Base-by-base conservation (phyloP, 495 filamentous ascomycete genomes). In the Podospora pseudopauciseta region DNA sequence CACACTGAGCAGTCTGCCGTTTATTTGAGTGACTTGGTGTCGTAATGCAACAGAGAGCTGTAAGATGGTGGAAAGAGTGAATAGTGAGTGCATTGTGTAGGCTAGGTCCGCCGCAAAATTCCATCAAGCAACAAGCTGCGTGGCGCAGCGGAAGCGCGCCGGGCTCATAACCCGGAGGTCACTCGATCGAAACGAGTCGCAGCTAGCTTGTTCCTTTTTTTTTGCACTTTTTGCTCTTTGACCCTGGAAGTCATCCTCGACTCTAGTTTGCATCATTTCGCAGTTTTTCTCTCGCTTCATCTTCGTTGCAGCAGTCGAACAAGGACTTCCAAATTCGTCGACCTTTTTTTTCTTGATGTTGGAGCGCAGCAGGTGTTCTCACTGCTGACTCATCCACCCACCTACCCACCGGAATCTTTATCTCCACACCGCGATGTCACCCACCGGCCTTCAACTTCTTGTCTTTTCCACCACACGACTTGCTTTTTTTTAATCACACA, bases 101-200 rank as follows among this genome's bases (percentile, higher is more conserved):
- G 39, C 2, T 49, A 18, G 15, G 3, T 49, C 39, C 39, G 15
- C 39, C 13, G 3, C 39, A 49, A 7, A 49, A 18, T 3, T 49
- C 9, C 39, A 58, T 58, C 55, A 58, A 58, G n/a, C n/a, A 58
- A 58, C 28, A 30, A 68, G 67, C 67, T 64, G 54, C 61, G 30
- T 68, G 54, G 67, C 67, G 61, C 53, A 64, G 67, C 61, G 67
- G 61, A 59, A 68, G 61, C 61, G 65, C 65, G 65, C 65, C 65
- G 65, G 65, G 65, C 65, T 64, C 66, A 68, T 68, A 68, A 68
- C 66, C 66, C 66, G 49, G 62, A 65, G 67, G 61, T 64, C 67
- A 65, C 62, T 64, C 62, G 67, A 68, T 64, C 61, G 60, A 68
- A 64, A 64, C 55, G 61, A 68, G 61, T 64, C 23, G 55, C 27